Evolutionary conservation across 257 asterid genomes (phyloP).

Genomic region (Rubia yunnanensis): DNA sequence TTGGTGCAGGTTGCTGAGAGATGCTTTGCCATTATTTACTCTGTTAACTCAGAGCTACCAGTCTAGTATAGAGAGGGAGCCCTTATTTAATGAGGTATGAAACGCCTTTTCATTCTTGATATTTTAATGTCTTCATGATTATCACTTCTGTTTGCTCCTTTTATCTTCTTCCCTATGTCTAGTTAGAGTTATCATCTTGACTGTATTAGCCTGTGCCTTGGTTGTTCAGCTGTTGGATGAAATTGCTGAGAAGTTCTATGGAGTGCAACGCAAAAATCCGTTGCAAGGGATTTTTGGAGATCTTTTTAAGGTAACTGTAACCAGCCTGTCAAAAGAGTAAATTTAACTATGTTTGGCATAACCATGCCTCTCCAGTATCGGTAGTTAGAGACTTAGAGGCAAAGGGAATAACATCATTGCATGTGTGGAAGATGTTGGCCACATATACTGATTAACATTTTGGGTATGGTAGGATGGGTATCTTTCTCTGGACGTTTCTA

Average conservation of each 20-base stretch:
- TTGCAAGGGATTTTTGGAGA: conserved; percentile 97
- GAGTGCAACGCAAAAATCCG: conserved; percentile 60
- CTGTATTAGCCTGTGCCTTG: conserved; percentile 8
- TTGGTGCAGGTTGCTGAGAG: conserved; percentile 77
- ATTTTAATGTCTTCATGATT: not conserved
- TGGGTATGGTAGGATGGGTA: not conserved
- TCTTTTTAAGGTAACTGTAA: conserved; percentile 47
- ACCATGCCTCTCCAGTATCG: not conserved
- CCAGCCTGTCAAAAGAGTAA: not conserved
- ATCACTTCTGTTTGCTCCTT: not conserved
- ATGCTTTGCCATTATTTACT: conserved; percentile 83
- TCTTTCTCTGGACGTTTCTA: not conserved
- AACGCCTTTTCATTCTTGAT: conserved; percentile 6
- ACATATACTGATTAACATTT: not conserved
- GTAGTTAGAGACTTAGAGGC: not conserved
- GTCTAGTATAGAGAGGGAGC: conserved; percentile 61
- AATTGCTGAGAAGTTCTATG: conserved; percentile 76
- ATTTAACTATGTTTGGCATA: not conserved
- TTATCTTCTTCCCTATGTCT: not conserved
- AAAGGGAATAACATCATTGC: not conserved
- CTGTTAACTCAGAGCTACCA: conserved; percentile 72
- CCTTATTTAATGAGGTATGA: conserved; percentile 57
- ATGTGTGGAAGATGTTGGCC: not conserved
- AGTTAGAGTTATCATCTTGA: not conserved
- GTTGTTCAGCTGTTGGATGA: conserved; percentile 70